A percentile compares a stretch with the other conserved stretches of the same genome.
Conservation (phyloP, 352 stramenopile genomes). For the Poterioochromonas sp. region DNA sequence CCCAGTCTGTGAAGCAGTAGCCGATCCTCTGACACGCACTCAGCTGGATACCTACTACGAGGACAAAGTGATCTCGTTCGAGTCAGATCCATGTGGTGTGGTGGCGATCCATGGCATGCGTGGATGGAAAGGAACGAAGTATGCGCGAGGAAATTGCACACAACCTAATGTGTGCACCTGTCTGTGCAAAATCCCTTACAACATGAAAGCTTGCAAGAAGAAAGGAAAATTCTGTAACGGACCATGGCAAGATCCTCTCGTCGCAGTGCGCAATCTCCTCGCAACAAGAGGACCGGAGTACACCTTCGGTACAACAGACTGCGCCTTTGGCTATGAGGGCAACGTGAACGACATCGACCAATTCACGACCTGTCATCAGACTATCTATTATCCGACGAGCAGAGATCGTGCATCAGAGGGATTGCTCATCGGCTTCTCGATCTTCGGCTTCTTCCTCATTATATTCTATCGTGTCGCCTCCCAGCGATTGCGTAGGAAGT, state of each 20-base stretch:
- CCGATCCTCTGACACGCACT: constrained; percentile 52
- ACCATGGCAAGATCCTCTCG: constrained; percentile 55
- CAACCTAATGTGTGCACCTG: constrained; percentile 77
- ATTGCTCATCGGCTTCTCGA: constrained; percentile 48
- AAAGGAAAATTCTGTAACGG: constrained; percentile 64
- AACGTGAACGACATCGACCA: constrained; percentile 69
- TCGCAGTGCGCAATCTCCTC: constrained; percentile 49
- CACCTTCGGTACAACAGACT: constrained; percentile 79
- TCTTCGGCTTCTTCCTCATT: constrained; percentile 58
- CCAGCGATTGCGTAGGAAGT: constrained; percentile 59
- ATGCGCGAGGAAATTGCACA: constrained; percentile 83
- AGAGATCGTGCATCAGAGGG: constrained; percentile 60
- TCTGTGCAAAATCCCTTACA: constrained; percentile 70
- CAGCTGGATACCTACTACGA: constrained; percentile 87
- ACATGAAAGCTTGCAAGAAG: constrained; percentile 54
- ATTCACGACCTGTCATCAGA: constrained; percentile 84
- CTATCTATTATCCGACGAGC: constrained; percentile 78
- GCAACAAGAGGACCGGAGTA: constrained; percentile 51
- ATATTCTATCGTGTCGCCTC: constrained; percentile 70
- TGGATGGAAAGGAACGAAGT: constrained; percentile 54
- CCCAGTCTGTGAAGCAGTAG: constrained; percentile 70
- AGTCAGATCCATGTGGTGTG: constrained; percentile 78
- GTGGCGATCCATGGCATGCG: background rate
- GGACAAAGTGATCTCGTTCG: constrained; percentile 76
- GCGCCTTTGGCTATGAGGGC: constrained; percentile 82